A percentile compares a stretch with the other conserved stretches of the same genome.
Evolutionary conservation across 768 basidiomycete species (phyloP).

Genomic region (Suillus bovinus): DNA sequence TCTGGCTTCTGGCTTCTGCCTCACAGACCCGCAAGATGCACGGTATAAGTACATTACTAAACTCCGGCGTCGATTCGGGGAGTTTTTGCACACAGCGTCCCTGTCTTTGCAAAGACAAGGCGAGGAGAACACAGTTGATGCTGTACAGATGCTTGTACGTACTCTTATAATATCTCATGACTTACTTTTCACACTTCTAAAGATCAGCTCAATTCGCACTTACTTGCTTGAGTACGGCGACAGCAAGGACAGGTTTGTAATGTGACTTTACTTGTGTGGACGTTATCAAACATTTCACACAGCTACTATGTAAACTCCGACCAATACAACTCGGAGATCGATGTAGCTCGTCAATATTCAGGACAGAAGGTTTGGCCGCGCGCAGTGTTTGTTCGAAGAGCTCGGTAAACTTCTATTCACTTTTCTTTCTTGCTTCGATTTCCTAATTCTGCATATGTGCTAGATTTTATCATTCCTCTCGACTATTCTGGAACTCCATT

Average conservation of each 20-base stretch:
- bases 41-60: constrained; percentile 59
- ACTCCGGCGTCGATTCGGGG: constrained; percentile 63
- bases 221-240: constrained; percentile 78
- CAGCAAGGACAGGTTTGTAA: constrained; percentile 51
- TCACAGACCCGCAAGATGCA: constrained; percentile 64
- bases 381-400: constrained; percentile 64
- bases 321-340: constrained; percentile 58
- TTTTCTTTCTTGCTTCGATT: constrained; percentile 5
- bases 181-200: not conserved
- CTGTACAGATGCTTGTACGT: constrained; percentile 49
- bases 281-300: constrained; percentile 1
- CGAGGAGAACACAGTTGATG: constrained; percentile 80
- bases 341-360: constrained; percentile 65
- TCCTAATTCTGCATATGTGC: constrained; percentile 4
- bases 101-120: constrained; percentile 67
- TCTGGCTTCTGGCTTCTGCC: constrained; percentile 63
- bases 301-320: constrained; percentile 62
- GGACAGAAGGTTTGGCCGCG: constrained; percentile 79
- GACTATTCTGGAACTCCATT: constrained; percentile 72
- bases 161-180: not conserved
- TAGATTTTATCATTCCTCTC: constrained; percentile 65
- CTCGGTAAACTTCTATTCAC: constrained; percentile 44
- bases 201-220: constrained; percentile 52
- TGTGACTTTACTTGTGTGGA: constrained; percentile 12
- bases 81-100: constrained; percentile 72